Evolutionary conservation across 1,139 yeast species (phyloP), one percentile per base, ranked within the genome.

Genomic region (Tardiomyces digboiensis): DNA sequence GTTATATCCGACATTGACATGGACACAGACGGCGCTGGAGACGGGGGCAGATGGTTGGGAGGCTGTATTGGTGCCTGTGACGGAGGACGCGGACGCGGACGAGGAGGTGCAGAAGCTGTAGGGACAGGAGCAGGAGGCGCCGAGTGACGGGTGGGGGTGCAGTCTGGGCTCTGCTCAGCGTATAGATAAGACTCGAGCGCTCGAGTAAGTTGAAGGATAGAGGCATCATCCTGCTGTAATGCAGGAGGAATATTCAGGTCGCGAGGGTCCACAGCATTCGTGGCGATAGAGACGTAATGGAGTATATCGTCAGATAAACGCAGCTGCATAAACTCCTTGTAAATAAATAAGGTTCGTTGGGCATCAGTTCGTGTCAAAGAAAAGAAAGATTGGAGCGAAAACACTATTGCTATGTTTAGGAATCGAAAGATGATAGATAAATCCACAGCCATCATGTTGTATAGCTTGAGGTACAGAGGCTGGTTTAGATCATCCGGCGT

Each of bases 301-400:
- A 42, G 26, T 13, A 55, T 57, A 16, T 56, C 59, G 2, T 52
- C 54, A 19, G 53, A 43, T 8, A 54, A 45, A 29, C 53, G 53
- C n/a, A 55, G 49, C 45, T 55, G 59, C 16, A 57, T 54, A 44
- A 52, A 54, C 39, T 56, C 59, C 42, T 56, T 56, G 42, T 53
- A 54, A 8, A 55, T 46, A 39, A 50, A 55, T 21, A 56, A 47
- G 13, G 58, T 54, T 19, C 56, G 42, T 42, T 54, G 58, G 13
- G 59, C 57, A 39, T 55, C 57, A 7, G 52, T 46, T 8, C 56
- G 43, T 4, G 53, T 47, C 19, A 56, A 50, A 7, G 51, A 46
- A 40, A 50, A 53, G 40, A 55, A 55, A 46, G 51, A 53, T 43
- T 52, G 57, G 26, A 54, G 46, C 8, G 57, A 51, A 19, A 47